Evolutionary conservation across 2,329 filamentous ascomycete species (phyloP).

Genomic region (Apiospora rasikravindrae): DNA sequence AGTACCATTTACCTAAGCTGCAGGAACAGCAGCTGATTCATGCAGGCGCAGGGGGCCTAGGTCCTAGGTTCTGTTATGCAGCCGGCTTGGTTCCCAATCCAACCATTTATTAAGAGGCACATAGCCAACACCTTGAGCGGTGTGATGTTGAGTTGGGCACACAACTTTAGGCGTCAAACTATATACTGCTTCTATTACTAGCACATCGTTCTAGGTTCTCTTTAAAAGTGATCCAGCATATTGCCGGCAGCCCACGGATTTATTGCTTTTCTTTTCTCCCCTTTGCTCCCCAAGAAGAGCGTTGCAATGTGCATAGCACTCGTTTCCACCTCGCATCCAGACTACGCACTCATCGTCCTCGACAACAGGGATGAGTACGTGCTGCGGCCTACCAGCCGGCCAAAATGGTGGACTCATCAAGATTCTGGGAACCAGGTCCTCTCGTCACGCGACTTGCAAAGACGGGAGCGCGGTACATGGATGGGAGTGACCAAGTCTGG

Average conservation of each 20-base stretch:
- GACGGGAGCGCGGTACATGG: slow-evolving; percentile 69
- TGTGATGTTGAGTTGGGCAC: slow-evolving; percentile 13
- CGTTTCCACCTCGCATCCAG: slow-evolving; percentile 75
- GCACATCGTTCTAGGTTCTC: background rate
- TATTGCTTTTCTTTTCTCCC: background rate
- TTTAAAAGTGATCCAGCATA: background rate
- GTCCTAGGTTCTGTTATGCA: background rate
- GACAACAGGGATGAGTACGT: slow-evolving; percentile 81
- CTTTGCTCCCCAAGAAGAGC: background rate
- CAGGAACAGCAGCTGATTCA: slow-evolving; percentile 19
- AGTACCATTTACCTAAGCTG: slow-evolving; percentile 7
- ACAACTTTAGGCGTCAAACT: slow-evolving; percentile 12
- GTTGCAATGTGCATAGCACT: slow-evolving; percentile 76
- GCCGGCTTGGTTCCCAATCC: background rate
- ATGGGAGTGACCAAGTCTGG: slow-evolving; percentile 66
- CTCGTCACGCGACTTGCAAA: slow-evolving; percentile 66
- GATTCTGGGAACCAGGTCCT: slow-evolving; percentile 53
- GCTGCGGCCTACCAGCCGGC: slow-evolving; percentile 65
- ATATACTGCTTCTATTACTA: background rate
- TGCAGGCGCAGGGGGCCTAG: slow-evolving; percentile 8
- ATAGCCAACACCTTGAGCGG: slow-evolving; percentile 12
- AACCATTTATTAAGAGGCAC: slow-evolving; percentile 6
- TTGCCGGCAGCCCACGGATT: background rate
- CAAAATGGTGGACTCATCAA: slow-evolving; percentile 65
- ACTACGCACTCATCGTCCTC: slow-evolving; percentile 75